A percentile compares a stretch with the other conserved stretches of the same genome.
Evolutionary conservation across 176 grass and related monocot genomes (phyloP).

Genomic region (Calamus simplicifolius): DNA sequence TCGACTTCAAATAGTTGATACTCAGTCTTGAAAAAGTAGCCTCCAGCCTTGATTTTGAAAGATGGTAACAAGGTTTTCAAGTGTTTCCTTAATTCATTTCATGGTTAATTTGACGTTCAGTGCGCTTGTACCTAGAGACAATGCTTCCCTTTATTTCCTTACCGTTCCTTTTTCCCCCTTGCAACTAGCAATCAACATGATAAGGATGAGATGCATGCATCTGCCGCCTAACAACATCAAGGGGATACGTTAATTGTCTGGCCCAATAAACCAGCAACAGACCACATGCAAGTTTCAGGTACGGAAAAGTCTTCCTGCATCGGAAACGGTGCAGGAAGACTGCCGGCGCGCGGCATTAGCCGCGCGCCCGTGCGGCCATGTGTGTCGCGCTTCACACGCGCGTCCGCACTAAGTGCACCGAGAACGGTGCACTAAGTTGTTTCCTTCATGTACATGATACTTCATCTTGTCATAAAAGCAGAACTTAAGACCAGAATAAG

Average conservation of each 20-base stretch:
- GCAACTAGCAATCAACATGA: neutral
- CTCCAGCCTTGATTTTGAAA: conserved; percentile 74
- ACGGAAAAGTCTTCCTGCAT: no score
- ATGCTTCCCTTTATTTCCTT: conserved; percentile 5
- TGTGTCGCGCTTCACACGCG: no score
- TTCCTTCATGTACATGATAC: conserved; percentile 56
- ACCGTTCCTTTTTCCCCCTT: neutral
- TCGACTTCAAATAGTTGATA: conserved; percentile 98
- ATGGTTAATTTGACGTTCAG: conserved; percentile 37
- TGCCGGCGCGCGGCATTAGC: no score
- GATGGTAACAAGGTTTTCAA: no score
- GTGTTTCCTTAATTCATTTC: conserved; percentile 45
- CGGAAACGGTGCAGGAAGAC: no score
- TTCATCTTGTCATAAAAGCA: conserved; percentile 99
- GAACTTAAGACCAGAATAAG: conserved; percentile 94
- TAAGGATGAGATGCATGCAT: conserved; percentile 64
- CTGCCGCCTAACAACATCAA: conserved; percentile 96
- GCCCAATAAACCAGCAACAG: conserved; percentile 85
- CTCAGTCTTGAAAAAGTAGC: conserved; percentile 77
- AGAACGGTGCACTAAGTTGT: no score
- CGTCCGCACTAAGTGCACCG: no score
- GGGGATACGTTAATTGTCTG: conserved; percentile 94
- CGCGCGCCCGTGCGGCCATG: no score
- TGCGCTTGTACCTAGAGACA: conserved; percentile 58
- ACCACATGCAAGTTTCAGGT: conserved; percentile 95